These are phyloP conservation scores for Cudoniella acicularis DNA, from an alignment of 495 filamentous ascomycete species.

Conservation along the genomic window DNA sequence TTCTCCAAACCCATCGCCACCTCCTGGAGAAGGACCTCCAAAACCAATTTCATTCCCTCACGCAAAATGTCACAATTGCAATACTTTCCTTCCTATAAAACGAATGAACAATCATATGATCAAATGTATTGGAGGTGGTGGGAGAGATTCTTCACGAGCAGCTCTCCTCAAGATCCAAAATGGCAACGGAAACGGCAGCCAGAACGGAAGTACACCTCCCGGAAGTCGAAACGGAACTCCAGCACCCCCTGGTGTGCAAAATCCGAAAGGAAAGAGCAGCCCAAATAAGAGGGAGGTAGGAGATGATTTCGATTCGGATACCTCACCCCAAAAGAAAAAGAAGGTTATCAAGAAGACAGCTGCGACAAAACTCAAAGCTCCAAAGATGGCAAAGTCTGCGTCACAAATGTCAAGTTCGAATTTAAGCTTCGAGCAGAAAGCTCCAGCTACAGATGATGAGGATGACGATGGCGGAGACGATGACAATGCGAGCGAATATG, in stretches of 20 bases:
- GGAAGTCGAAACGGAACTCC: constrained; percentile 60
- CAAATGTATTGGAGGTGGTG: constrained; percentile 73
- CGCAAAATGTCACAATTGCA: constrained; percentile 62
- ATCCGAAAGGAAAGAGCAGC: constrained; percentile 24
- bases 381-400: constrained; percentile 18
- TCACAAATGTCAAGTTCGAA: constrained; percentile 19
- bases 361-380: constrained; percentile 20
- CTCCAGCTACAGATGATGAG: constrained; percentile 26
- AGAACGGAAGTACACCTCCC: constrained; percentile 50
- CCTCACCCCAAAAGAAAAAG: constrained; percentile 27
- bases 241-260: constrained; percentile 41
- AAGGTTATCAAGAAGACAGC: constrained; percentile 19
- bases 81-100: constrained; percentile 56
- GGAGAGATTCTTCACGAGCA: constrained; percentile 60
- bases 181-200: constrained; percentile 40
- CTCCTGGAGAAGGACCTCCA: constrained; percentile 41
- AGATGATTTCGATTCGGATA: constrained; percentile 34
- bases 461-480: constrained; percentile 26
- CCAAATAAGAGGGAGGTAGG: constrained; percentile 47
- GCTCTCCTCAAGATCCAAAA: constrained; percentile 53
- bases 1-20: constrained; percentile 40
- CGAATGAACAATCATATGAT: constrained; percentile 72
- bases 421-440: constrained; percentile 21
- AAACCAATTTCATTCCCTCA: constrained; percentile 61
- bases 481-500: constrained; percentile 46